Percentiles rank a stretch among this genome's conserved stretches.
phyloP scores from a whole-genome alignment of 495 filamentous ascomycete species.

The Penicillium pulvis region DNA sequence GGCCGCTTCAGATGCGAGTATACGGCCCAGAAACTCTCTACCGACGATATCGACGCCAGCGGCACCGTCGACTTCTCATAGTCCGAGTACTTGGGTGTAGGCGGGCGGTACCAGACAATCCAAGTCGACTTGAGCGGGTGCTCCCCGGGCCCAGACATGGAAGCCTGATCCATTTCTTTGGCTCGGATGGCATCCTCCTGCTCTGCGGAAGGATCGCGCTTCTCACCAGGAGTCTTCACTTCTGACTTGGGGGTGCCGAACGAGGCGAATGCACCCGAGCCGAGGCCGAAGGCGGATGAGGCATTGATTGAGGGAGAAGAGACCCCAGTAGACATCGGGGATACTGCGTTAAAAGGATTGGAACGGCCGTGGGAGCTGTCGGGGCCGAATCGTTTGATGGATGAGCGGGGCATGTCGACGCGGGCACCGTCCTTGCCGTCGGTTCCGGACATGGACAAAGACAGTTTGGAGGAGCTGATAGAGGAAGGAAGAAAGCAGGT shows the following conservation, averaged over 20 bases:
- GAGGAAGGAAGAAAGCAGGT: constrained; percentile 7
- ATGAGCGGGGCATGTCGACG: constrained; percentile 65
- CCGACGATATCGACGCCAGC: constrained; percentile 77
- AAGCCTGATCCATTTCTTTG: constrained; percentile 41
- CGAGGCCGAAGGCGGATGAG: constrained; percentile 90
- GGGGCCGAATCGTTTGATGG: constrained; percentile 71
- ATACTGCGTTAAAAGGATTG: constrained; percentile 84
- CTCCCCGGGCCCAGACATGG: constrained; percentile 43
- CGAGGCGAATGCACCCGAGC: constrained; percentile 93
- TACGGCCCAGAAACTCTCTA: constrained; percentile 90
- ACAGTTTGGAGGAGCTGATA: constrained; percentile 81
- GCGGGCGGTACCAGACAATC: constrained; percentile 96
- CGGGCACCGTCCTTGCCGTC: constrained; percentile 61
- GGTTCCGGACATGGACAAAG: constrained; percentile 72
- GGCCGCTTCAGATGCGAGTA: constrained; percentile 91
- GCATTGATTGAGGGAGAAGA: constrained; percentile 85
- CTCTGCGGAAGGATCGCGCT: constrained; percentile 57
- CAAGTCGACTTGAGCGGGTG: constrained; percentile 82
- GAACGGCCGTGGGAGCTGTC: constrained; percentile 76
- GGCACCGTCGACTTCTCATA: constrained; percentile 95
- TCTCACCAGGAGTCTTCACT: constrained; percentile 68
- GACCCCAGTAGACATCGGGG: constrained; percentile 68
- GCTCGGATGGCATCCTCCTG: constrained; percentile 57
- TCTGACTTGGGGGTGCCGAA: constrained; percentile 96
- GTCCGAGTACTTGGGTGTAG: constrained; percentile 94